Conservation (phyloP, 2,329 filamentous ascomycete genomes). For the Aspergillus costaricaensis region DNA sequence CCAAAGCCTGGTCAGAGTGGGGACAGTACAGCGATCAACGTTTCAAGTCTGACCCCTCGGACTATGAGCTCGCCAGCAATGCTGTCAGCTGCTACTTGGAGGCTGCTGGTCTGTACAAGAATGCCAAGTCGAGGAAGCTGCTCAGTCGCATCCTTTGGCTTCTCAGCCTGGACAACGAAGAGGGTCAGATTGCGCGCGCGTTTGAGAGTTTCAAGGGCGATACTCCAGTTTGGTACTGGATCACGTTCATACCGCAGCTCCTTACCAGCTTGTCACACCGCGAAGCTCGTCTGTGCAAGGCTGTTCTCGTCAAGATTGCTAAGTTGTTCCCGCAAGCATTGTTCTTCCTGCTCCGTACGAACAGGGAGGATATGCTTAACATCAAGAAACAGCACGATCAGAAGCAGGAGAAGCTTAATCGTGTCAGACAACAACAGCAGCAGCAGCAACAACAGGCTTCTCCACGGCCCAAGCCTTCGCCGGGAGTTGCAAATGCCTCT, state of each 20-base stretch:
- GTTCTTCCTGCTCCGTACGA: slow-evolving; percentile 93
- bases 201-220: slow-evolving; percentile 98
- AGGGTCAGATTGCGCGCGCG: slow-evolving; percentile 77
- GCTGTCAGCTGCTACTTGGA: slow-evolving; percentile 96
- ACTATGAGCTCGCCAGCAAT: slow-evolving; percentile 82
- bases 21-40: slow-evolving; percentile 96
- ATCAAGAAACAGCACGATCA: slow-evolving; percentile 84
- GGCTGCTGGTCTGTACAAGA: slow-evolving; percentile 95
- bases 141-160: slow-evolving; percentile 94
- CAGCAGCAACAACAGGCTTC: slow-evolving; percentile 52
- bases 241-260: slow-evolving; percentile 96
- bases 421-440: slow-evolving; percentile 66
- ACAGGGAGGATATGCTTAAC: slow-evolving; percentile 85
- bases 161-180: slow-evolving; percentile 86
- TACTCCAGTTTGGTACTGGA: slow-evolving; percentile 99
- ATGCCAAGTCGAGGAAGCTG: slow-evolving; percentile 90
- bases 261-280: slow-evolving; percentile 88
- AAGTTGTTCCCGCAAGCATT: slow-evolving; percentile 94
- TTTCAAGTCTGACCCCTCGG: slow-evolving; percentile 85
- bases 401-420: slow-evolving; percentile 59
- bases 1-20: slow-evolving; percentile 99
- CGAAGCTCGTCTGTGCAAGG: slow-evolving; percentile 83
- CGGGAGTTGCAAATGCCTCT: slow-evolving; percentile 47
- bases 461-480: slow-evolving; percentile 40
- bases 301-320: slow-evolving; percentile 87